Evolutionary conservation across 2,329 filamentous ascomycete genomes (phyloP).

Genomic region (Monilinia fructigena): DNA sequence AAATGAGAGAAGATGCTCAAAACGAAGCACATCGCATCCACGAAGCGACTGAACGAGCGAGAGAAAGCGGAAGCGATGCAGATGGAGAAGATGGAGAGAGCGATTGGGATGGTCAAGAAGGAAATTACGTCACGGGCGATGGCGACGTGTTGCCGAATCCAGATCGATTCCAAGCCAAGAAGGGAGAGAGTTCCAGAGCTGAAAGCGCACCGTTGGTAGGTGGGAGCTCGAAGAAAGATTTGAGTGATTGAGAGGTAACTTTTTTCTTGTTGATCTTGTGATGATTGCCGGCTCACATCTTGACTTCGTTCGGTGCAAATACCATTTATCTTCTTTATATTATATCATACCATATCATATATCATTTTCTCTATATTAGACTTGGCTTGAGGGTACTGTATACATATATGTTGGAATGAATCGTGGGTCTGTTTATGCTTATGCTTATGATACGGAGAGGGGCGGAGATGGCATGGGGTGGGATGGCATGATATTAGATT

Average conservation of each 20-base stretch:
- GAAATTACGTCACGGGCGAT: conserved; percentile 36
- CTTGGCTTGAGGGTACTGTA: too few relatives aligned
- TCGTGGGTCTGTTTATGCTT: too few relatives aligned
- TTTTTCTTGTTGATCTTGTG: too few relatives aligned
- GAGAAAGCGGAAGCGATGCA: conserved; percentile 29
- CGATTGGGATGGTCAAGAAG: conserved; percentile 35
- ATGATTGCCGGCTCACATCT: background rate
- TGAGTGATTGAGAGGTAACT: conserved; percentile 15
- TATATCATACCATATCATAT: too few relatives aligned
- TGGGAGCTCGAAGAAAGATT: conserved; percentile 9
- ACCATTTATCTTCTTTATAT: background rate
- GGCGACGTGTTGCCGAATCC: conserved; percentile 36
- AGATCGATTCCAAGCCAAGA: conserved; percentile 15
- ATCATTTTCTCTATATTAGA: too few relatives aligned
- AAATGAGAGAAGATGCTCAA: conserved; percentile 79
- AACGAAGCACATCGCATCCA: conserved; percentile 46
- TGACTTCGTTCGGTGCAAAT: background rate
- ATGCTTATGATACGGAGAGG: too few relatives aligned
- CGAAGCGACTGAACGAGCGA: conserved; percentile 22
- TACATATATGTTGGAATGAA: too few relatives aligned
- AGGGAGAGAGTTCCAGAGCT: conserved; percentile 18
- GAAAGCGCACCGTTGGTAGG: conserved; percentile 16
- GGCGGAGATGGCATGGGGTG: too few relatives aligned
- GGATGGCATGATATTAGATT: too few relatives aligned
- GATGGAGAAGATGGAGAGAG: conserved; percentile 33